Evolutionary conservation across 2,329 filamentous ascomycete species (phyloP), one percentile per base, ranked within the genome.

Genomic region (Xylariaceae sp.): DNA sequence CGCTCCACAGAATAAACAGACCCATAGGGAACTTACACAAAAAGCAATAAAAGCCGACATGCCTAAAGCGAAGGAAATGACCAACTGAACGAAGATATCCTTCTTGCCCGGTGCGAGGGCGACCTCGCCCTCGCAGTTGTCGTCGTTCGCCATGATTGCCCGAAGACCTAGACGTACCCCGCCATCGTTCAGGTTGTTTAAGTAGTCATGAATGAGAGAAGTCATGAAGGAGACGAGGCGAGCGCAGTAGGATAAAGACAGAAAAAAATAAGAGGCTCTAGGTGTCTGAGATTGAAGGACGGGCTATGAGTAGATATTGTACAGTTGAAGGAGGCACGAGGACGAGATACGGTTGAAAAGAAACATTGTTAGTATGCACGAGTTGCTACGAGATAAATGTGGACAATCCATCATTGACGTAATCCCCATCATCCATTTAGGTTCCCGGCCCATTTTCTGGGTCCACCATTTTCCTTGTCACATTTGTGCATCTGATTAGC

Each of bases 31-130:
- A 73, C 84, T 67, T 77, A 90, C 85, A 71, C 90, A 94, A 67
- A 96, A 96, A 17, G 84, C 78, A 37, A 92, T 62, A 68, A 94
- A 90, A 37, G 89, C 89, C 4, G 81, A 79, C 49, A 88, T 64
- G 37, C 90, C 91, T 42, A 95, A 78, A 4, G 81, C 76, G 48
- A 89, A 72, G 6, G 90, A 93, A 67, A 95, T 79, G 60, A 86
- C 81, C 55, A 92, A 81, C 76, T 95, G 90, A 57, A 87, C 83
- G 62, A 76, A 73, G 47, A 81, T 73, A 72, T 84, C 74, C 66
- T 77, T 82, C 57, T 61, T 70, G 45, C 73, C 73, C 1, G 77
- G 77, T 8, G 66, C 63, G 17, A 68, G 65, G 51, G 66, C 67
- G 13, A 49, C 49, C 51, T 66, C 60, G 54, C 65, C 66, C 23